Evolutionary conservation across 139 green algal species (phyloP).

Genomic region (Picochlorum sp.): DNA sequence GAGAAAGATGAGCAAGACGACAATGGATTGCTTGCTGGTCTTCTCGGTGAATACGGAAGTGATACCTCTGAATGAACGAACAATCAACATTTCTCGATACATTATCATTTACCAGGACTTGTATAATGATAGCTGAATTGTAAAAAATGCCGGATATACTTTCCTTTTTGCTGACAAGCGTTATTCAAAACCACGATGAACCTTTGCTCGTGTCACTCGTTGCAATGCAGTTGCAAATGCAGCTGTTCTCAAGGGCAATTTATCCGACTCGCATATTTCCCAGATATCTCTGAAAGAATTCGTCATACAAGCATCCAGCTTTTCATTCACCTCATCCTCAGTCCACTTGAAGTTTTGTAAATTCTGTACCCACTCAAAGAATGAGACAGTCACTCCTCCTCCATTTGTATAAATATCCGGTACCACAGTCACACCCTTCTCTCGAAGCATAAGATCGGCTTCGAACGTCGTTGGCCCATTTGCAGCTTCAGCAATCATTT

Average conservation of each 20-base stretch:
- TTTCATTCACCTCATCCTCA: constrained; percentile 59
- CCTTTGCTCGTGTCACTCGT: constrained; percentile 64
- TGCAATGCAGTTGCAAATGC: constrained; percentile 79
- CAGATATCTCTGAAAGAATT: constrained; percentile 57
- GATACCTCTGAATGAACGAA: too few relatives aligned
- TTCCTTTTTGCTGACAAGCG: neutral
- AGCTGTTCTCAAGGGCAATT: constrained; percentile 62
- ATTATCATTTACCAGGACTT: too few relatives aligned
- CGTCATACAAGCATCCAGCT: constrained; percentile 42
- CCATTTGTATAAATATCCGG: constrained; percentile 54
- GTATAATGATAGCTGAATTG: neutral
- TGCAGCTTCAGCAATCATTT: constrained; percentile 77
- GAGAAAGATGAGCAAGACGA: neutral
- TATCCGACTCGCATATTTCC: constrained; percentile 39
- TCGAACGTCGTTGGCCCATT: constrained; percentile 75
- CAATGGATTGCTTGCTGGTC: neutral
- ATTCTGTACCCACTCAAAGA: constrained; percentile 82
- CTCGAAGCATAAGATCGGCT: constrained; percentile 40
- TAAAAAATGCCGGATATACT: neutral
- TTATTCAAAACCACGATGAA: constrained; percentile 81
- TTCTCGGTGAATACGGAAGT: too few relatives aligned
- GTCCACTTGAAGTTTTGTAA: constrained; percentile 64
- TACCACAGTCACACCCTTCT: constrained; percentile 40
- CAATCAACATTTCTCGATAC: too few relatives aligned
- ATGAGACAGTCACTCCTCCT: constrained; percentile 59